A percentile compares a stretch with the other conserved stretches of the same genome.
phyloP scores from a whole-genome alignment of 106 monocot genomes.

The Amphibolis antarctica region DNA sequence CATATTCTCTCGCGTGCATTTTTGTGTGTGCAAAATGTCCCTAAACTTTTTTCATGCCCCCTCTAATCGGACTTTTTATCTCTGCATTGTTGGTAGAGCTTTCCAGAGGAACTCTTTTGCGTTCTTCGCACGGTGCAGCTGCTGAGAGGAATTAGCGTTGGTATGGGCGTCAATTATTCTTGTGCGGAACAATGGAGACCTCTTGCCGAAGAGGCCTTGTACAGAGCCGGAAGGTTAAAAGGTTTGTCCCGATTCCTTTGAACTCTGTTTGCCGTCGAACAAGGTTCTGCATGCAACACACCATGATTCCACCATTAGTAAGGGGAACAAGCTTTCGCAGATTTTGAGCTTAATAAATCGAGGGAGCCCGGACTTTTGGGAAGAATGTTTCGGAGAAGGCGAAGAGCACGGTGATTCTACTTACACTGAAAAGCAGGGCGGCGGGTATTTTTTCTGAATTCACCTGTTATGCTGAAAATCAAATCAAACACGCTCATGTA shows the following conservation, averaged over 20 bases:
- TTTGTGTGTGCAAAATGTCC: too few species aligned
- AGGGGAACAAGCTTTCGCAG: not conserved
- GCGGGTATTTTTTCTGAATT: too few species aligned
- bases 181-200: slow-evolving; percentile 85
- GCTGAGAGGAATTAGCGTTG: slow-evolving; percentile 81
- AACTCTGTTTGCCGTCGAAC: not conserved
- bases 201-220: slow-evolving; percentile 79
- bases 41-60: too few species aligned
- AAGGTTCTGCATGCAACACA: not conserved
- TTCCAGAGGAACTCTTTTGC: slow-evolving; percentile 89
- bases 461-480: too few species aligned
- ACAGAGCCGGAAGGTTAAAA: slow-evolving; percentile 32
- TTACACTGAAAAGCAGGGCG: too few species aligned
- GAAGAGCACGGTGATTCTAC: not conserved
- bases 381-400: slow-evolving; percentile 7
- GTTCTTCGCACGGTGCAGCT: slow-evolving; percentile 86
- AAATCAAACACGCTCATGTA: too few species aligned
- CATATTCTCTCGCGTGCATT: too few species aligned
- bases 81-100: slow-evolving; percentile 36
- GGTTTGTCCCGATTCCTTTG: not conserved
- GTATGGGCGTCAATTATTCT: slow-evolving; percentile 76
- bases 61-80: not conserved
- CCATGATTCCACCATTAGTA: not conserved
- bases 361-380: not conserved
- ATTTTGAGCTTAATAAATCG: not conserved